These are phyloP conservation scores for Choiromyces venosus DNA, from an alignment of 495 filamentous ascomycete genomes.

Conservation along the genomic window DNA sequence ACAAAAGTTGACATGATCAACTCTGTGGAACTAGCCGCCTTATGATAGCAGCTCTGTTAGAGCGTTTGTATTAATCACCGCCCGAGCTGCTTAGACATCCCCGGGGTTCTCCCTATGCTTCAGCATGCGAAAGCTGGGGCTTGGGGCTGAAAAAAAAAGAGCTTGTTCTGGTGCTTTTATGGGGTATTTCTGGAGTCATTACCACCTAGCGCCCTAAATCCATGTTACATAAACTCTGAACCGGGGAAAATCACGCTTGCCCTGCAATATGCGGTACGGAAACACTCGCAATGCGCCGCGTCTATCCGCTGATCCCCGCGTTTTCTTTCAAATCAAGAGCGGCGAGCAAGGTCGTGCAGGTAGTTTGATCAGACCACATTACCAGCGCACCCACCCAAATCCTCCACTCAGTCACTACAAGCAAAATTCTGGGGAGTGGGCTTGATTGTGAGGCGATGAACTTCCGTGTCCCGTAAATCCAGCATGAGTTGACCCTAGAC, in stretches of 20 bases:
- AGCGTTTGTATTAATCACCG: background rate
- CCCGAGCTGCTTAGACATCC: background rate
- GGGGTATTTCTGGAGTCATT: background rate
- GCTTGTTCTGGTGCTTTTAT: background rate
- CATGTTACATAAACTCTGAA: background rate
- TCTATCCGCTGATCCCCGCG: background rate
- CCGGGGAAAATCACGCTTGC: background rate
- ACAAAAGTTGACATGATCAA: background rate
- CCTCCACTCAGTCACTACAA: background rate
- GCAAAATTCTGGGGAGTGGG: background rate
- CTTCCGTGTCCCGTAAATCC: too few relatives aligned
- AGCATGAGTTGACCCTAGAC: background rate
- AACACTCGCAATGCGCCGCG: background rate
- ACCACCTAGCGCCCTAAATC: background rate
- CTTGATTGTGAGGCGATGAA: too few relatives aligned
- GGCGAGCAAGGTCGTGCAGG: background rate
- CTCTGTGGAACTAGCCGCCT: background rate
- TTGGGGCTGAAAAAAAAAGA: background rate
- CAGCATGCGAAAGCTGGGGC: background rate
- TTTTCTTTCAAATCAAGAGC: background rate
- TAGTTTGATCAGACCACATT: background rate
- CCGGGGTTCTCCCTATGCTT: background rate
- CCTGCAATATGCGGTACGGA: background rate
- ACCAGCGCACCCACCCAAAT: background rate
- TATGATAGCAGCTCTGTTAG: background rate